These are phyloP conservation scores for Pisolithus marmoratus DNA, from an alignment of 768 basidiomycete genomes.

Conservation along the genomic window DNA sequence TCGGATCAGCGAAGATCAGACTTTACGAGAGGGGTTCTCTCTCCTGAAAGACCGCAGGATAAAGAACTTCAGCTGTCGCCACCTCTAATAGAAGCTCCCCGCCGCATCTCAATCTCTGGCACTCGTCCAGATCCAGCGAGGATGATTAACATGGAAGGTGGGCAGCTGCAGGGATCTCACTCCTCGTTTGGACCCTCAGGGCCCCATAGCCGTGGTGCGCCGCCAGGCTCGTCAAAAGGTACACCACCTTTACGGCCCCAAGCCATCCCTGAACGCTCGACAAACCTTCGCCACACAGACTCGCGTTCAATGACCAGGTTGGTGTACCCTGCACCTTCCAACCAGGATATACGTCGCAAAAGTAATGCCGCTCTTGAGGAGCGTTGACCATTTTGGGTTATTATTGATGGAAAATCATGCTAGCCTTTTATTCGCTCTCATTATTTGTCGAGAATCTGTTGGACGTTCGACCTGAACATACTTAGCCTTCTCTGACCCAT, in stretches of 20 bases:
- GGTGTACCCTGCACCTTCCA: constrained; percentile 15
- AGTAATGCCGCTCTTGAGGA: constrained; percentile 6
- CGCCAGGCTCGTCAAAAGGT: constrained; percentile 13
- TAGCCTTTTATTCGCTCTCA: not conserved
- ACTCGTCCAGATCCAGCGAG: constrained; percentile 43
- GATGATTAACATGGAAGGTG: not conserved
- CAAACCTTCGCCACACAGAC: constrained; percentile 15
- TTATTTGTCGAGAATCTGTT: constrained; percentile 1
- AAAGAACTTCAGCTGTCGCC: constrained; percentile 36
- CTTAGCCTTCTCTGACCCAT: constrained; percentile 1
- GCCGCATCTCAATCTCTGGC: constrained; percentile 46
- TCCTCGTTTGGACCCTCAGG: constrained; percentile 12
- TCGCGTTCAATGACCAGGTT: constrained; percentile 13
- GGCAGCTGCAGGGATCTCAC: constrained; percentile 7
- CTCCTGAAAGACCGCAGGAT: constrained; percentile 36
- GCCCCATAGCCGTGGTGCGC: constrained; percentile 15
- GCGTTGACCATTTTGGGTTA: constrained; percentile 6
- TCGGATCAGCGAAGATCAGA: constrained; percentile 32
- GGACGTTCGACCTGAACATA: constrained; percentile 4
- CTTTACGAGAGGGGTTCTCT: constrained; percentile 30
- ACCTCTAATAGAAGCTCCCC: constrained; percentile 42
- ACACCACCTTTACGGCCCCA: constrained; percentile 17
- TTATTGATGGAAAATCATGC: not conserved
- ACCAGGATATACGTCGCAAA: constrained; percentile 18
- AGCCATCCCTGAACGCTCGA: constrained; percentile 14